phyloP scores from a whole-genome alignment of 2,329 filamentous ascomycete genomes.

The Pseudopyricularia cyperi region DNA sequence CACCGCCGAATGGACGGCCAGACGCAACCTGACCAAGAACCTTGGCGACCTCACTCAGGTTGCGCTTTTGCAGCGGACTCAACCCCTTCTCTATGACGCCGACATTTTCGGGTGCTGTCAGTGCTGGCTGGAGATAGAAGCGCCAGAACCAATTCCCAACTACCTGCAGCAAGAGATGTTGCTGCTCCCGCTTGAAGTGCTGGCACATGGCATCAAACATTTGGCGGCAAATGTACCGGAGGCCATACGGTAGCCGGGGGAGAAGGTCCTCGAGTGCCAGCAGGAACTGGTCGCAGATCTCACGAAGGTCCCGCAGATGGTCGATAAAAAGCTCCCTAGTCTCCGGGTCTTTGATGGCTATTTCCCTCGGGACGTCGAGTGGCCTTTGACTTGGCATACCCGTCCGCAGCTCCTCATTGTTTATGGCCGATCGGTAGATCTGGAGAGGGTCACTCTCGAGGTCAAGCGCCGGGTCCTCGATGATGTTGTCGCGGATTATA shows the following conservation, averaged over 20 bases:
- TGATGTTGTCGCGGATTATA: conserved; percentile 79
- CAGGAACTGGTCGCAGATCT: conserved; percentile 89
- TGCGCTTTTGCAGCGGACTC: conserved; percentile 84
- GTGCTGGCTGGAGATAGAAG: conserved; percentile 79
- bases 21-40: conserved; percentile 79
- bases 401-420: conserved; percentile 91
- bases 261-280: conserved; percentile 67
- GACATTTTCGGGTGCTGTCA: conserved; percentile 82
- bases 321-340: conserved; percentile 88
- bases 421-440: conserved; percentile 90
- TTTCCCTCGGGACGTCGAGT: conserved; percentile 75
- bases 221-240: conserved; percentile 77
- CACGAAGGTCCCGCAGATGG: conserved; percentile 82
- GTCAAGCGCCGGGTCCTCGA: conserved; percentile 82
- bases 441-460: conserved; percentile 95
- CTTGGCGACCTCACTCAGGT: conserved; percentile 80
- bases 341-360: conserved; percentile 92
- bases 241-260: conserved; percentile 82
- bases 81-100: conserved; percentile 84
- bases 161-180: conserved; percentile 65
- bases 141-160: conserved; percentile 90
- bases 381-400: conserved; percentile 70
- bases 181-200: conserved; percentile 70
- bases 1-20: conserved; percentile 82
- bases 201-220: conserved; percentile 67